These are phyloP conservation scores for Eremochloa ophiuroides DNA, from an alignment of 176 grass and related monocot species.

Conservation along the genomic window DNA sequence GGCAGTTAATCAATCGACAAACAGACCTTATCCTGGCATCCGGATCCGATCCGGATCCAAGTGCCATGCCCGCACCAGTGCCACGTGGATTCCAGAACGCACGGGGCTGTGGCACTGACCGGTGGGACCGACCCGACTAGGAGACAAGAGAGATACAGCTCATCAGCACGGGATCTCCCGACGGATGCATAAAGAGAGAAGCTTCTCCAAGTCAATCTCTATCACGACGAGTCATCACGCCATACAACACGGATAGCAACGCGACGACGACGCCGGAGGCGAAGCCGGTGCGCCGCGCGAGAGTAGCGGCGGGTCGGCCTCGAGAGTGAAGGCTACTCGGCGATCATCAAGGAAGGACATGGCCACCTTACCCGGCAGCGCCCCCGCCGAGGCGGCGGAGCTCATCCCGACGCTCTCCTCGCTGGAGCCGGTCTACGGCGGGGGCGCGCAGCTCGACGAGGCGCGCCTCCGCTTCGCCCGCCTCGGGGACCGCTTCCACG, in stretches of 20 bases:
- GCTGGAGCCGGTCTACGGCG: constrained; percentile 70
- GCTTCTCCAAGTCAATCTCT: constrained; percentile 15
- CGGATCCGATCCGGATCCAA: not conserved
- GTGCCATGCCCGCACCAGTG: not conserved
- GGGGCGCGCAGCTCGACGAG: constrained; percentile 67
- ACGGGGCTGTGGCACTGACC: not conserved
- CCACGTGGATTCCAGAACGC: not conserved
- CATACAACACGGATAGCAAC: constrained; percentile 22
- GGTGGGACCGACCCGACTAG: not conserved
- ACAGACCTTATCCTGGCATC: not conserved
- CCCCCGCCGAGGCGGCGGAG: constrained; percentile 23
- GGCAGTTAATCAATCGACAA: not conserved
- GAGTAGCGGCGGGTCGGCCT: not conserved
- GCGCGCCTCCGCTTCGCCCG: constrained; percentile 67
- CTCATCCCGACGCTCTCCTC: constrained; percentile 60
- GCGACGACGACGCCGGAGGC: constrained; percentile 9
- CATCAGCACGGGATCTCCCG: not conserved
- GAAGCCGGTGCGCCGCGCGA: not conserved
- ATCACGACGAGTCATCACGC: constrained; percentile 6
- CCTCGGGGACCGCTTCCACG: constrained; percentile 66
- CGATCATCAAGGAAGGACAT: not conserved
- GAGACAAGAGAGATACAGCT: not conserved
- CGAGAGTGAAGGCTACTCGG: not conserved
- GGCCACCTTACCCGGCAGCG: not conserved
- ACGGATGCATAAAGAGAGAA: not conserved